Conservation (phyloP, 768 basidiomycete genomes). For the Amylocystis lapponica region DNA sequence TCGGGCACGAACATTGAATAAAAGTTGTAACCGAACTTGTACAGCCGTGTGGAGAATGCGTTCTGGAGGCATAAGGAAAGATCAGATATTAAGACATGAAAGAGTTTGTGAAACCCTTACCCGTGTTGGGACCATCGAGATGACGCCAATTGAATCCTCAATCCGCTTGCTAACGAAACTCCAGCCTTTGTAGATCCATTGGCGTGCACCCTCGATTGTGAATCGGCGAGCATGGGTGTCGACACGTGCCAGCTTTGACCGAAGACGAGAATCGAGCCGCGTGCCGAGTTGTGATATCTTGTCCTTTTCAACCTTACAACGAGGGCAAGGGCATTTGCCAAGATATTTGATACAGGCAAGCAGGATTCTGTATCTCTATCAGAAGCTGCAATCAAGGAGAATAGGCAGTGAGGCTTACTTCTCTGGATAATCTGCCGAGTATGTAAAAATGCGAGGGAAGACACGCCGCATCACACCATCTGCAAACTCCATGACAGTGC, state of each 20-base stretch:
- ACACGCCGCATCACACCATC: slow-evolving; percentile 22
- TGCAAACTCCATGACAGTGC: slow-evolving; percentile 20
- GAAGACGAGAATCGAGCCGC: neutral
- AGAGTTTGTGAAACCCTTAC: slow-evolving; percentile 10
- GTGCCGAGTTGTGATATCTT: slow-evolving; percentile 26
- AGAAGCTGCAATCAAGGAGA: neutral
- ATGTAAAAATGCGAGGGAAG: slow-evolving; percentile 22
- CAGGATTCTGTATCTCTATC: slow-evolving; percentile 23
- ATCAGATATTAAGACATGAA: neutral
- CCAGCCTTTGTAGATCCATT: slow-evolving; percentile 14
- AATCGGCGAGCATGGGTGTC: slow-evolving; percentile 3
- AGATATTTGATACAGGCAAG: slow-evolving; percentile 32
- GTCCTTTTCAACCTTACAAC: slow-evolving; percentile 30
- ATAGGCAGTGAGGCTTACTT: slow-evolving; percentile 24
- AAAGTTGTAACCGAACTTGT: slow-evolving; percentile 19
- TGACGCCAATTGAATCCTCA: slow-evolving; percentile 7
- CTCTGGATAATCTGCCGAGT: slow-evolving; percentile 31
- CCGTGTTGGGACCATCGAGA: slow-evolving; percentile 14
- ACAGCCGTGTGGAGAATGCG: slow-evolving; percentile 24
- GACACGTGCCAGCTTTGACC: neutral
- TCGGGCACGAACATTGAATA: slow-evolving; percentile 23
- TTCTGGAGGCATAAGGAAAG: slow-evolving; percentile 27
- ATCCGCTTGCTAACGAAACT: slow-evolving; percentile 6
- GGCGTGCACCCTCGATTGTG: slow-evolving; percentile 10
- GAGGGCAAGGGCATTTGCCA: slow-evolving; percentile 36